Conservation (phyloP, 2,329 filamentous ascomycete genomes). For the Trichoderma endophyticum region DNA sequence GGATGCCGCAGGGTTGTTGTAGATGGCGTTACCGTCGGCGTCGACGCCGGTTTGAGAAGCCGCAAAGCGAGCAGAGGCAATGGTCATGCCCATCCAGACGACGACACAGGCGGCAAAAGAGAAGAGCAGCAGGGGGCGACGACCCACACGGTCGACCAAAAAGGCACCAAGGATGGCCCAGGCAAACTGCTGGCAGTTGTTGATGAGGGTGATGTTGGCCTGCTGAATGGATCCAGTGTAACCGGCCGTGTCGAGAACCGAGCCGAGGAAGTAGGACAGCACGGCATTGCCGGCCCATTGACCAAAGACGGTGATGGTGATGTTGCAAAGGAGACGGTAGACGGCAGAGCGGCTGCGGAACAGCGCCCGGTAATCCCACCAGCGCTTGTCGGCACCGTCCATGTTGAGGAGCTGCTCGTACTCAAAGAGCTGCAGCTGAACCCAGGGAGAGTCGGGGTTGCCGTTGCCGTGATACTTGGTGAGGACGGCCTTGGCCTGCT, state of each 20-base stretch:
- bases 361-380: constrained; percentile 47
- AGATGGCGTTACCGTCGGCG: constrained; percentile 26
- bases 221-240: constrained; percentile 37
- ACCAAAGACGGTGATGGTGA: constrained; percentile 39
- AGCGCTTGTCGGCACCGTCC: constrained; percentile 45
- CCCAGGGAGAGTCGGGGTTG: constrained; percentile 44
- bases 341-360: constrained; percentile 40
- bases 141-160: constrained; percentile 49
- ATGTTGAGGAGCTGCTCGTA: constrained; percentile 42
- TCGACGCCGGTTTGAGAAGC: constrained; percentile 31
- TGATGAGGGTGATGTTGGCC: constrained; percentile 51
- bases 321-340: constrained; percentile 36
- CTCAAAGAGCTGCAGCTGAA: constrained; percentile 44
- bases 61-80: constrained; percentile 40
- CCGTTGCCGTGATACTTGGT: constrained; percentile 43
- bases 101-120: constrained; percentile 47
- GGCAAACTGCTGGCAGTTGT: constrained; percentile 48
- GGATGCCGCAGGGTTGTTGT: constrained; percentile 38
- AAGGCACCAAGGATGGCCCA: constrained; percentile 48
- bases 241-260: constrained; percentile 51
- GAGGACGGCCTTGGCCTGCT: constrained; percentile 36
- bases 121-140: constrained; percentile 51
- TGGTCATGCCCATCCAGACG: constrained; percentile 50
- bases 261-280: constrained; percentile 48
- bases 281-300: constrained; percentile 46